Base-by-base conservation (phyloP, 352 stramenopile species). In the Phytophthora capsici region DNA sequence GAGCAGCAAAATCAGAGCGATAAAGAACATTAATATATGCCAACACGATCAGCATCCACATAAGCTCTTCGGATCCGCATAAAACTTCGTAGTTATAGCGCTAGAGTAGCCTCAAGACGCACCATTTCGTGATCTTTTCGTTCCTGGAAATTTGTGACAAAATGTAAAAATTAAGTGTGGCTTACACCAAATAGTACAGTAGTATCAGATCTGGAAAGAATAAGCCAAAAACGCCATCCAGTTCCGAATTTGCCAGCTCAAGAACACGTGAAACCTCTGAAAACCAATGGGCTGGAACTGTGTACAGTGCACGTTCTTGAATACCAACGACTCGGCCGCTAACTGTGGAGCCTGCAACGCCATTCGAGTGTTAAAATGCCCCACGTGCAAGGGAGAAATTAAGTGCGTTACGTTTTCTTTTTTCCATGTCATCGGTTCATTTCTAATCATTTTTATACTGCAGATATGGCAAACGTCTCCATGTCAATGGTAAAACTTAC, bases 291-390 rank as follows among this genome's bases (percentile, higher is more conserved):
- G 48, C 16, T 86, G 78, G 78, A 76, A 55, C 22, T 86, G 78
- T 19, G 45, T 51, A 16, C 53, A 76, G 16, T 89, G 80, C 56
- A 85, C 76, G 40, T 81, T 81, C 34, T 22, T 59, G 46, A 89
- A 86, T 37, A 66, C 68, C 5, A 69, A 78, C 40, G 67, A 80
- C 13, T 43, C 46, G 23, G 63, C 70, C 13, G 63, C 54, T 20
- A 73, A 52, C 16, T 89, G 80, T 51, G 59, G 59, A 0, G 69
- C 77, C 13, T 89, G 80, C 65, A 67, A 71, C n/a, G 62, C 67
- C 22, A 63, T 78, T 37, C 78, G 76, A 37, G 63, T 78, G 23
- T 68, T 83, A 19, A 46, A 66, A 20, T 90, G 78, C 44, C 63
- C 72, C 25, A 71, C 57, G 37, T 78, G 70, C 57, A 71, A 70